A percentile compares a stretch with the other conserved stretches of the same genome.
Evolutionary conservation across 176 grass and related monocot species (phyloP).

Genomic region (Stipa capillata): DNA sequence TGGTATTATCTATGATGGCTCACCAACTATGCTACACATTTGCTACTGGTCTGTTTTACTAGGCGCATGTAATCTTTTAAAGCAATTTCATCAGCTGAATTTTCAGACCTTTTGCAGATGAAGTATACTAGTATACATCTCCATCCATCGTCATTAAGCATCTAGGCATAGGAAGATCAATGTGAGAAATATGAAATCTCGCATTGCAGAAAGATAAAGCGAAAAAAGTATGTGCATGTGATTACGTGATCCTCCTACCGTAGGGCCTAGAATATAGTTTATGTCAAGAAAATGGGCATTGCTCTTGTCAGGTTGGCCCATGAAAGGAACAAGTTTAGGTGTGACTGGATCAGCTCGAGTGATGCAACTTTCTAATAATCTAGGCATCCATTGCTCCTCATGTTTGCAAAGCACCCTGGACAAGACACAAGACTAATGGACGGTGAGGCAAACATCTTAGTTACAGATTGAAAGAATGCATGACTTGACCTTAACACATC

Average conservation of each 20-base stretch:
- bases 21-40: not conserved
- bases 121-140: not conserved
- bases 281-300: not conserved
- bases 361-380: not conserved
- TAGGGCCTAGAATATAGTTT: not conserved
- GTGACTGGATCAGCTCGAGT: not conserved
- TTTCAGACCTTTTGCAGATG: not conserved
- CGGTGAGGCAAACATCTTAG: not conserved
- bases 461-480: not conserved
- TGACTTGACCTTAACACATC: not conserved
- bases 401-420: not conserved
- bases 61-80: not conserved
- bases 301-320: not conserved
- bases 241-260: not conserved
- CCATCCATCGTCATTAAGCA: not conserved
- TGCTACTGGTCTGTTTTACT: not conserved
- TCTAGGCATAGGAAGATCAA: not conserved
- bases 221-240: not conserved
- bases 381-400: not conserved
- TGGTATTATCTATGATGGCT: not conserved
- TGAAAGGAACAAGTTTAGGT: not conserved
- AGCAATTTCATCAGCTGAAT: not conserved
- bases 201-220: not conserved
- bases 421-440: not conserved
- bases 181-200: not conserved